Percentiles rank a stretch among this genome's conserved stretches.
Conservation (phyloP, 1,284 basidiomycete species). For the Ganoderma leucocontextum region DNA sequence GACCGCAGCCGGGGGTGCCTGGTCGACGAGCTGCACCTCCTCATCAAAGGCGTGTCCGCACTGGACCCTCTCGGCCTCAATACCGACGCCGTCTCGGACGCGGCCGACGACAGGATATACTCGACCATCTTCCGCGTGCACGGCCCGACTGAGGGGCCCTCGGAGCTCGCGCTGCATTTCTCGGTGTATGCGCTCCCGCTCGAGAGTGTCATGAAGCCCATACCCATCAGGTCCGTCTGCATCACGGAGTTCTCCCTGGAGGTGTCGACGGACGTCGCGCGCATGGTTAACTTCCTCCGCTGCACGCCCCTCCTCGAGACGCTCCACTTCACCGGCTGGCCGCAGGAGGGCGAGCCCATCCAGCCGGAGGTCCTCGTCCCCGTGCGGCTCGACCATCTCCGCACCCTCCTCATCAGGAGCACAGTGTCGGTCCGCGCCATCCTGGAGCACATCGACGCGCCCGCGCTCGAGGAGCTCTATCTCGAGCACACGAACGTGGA, state of each 20-base stretch:
- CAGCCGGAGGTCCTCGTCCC: constrained; percentile 43
- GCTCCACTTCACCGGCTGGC: constrained; percentile 63
- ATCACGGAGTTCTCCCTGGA: constrained; percentile 57
- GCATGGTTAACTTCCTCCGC: constrained; percentile 65
- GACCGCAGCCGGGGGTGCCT: constrained; percentile 22
- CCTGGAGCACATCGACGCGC: constrained; percentile 66
- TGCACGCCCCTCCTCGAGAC: constrained; percentile 65
- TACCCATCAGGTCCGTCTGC: constrained; percentile 63
- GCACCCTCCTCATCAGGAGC: constrained; percentile 60
- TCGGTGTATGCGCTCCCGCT: constrained; percentile 55
- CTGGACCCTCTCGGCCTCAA: constrained; percentile 27
- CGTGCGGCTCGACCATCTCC: constrained; percentile 61
- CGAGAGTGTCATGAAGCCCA: constrained; percentile 49
- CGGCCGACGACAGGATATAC: constrained; percentile 21
- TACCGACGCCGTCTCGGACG: constrained; percentile 20
- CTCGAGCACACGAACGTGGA: constrained; percentile 74
- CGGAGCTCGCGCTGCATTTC: constrained; percentile 39
- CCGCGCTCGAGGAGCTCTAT: constrained; percentile 62
- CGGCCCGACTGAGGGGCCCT: constrained; percentile 20
- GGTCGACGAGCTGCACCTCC: constrained; percentile 32
- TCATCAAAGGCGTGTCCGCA: constrained; percentile 33
- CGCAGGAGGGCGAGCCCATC: constrained; percentile 52
- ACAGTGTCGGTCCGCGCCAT: constrained; percentile 70
- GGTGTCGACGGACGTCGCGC: constrained; percentile 48
- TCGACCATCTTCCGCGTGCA: constrained; percentile 34